Base-by-base conservation (phyloP, 331 rosid species). In the Telfairia occidentalis region DNA sequence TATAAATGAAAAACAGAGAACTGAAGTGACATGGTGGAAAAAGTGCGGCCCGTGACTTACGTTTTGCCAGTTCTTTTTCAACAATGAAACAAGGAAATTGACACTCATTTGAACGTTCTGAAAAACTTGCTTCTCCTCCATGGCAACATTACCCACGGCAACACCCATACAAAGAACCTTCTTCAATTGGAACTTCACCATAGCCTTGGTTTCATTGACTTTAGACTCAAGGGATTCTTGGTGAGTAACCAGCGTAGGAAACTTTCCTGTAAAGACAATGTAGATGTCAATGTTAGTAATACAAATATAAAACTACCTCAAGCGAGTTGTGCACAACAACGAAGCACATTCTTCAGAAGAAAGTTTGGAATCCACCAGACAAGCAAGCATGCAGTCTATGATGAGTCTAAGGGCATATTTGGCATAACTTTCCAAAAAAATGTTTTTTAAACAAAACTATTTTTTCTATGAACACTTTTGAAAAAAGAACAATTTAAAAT, bases 161-260 rank as follows among this genome's bases (percentile, higher is more conserved):
- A 92, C 98, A 59, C 98, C 98, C 98, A 92, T 92, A 73, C 97
- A 92, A 48, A 92, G 90, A 63, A 92, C 98, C 89, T 92, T 92
- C 86, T 92, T 92, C 32, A 92, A 87, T 77, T 92, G 98, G 76
- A 92, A 92, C 78, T 92, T 92, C 1, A 92, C 92, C 98, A 87
- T 92, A 5, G 98, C 98, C 78, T 92, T 92, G 0, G 90, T 90
- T 80, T 92, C 98, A 30, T 92, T 90, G 1, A 92, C 92, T 76
- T 92, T 92, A 0, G 93, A 82, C 81, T 90, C 98, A 0, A 92
- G 86, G 21, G 98, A 89, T 77, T 92, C 98, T 79, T 92, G 98
- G 43, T 92, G 98, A 26, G 87, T 83, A 63, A 92, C 97, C 59
- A 92, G 84, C 0, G 98, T 86, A 2, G 98, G 97, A 38, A 92